Conservation (phyloP, 768 basidiomycete genomes). For the Termitomyces sp. region DNA sequence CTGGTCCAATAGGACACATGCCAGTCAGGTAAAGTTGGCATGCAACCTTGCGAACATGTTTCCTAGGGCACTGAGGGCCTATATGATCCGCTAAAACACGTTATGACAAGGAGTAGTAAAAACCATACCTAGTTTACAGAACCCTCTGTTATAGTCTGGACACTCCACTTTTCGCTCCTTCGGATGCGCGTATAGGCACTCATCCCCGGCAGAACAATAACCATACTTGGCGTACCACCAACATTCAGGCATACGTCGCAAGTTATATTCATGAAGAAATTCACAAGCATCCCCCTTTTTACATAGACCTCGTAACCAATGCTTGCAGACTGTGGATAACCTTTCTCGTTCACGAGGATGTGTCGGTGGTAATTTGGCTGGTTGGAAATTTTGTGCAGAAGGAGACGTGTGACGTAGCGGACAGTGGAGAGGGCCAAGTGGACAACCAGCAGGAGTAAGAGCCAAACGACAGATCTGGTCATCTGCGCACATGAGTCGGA, state of each 20-base stretch:
- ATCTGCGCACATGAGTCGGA: conserved; percentile 42
- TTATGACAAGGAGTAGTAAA: neutral
- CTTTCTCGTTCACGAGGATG: conserved; percentile 83
- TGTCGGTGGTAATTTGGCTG: conserved; percentile 73
- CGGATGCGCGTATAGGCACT: conserved; percentile 95
- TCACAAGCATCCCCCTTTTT: conserved; percentile 98
- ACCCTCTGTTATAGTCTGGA: conserved; percentile 93
- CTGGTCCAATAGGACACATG: conserved; percentile 86
- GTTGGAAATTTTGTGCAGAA: conserved; percentile 85
- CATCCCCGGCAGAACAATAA: conserved; percentile 94
- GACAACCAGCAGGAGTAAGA: conserved; percentile 79
- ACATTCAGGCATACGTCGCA: conserved; percentile 97
- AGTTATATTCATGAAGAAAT: conserved; percentile 98
- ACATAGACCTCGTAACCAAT: conserved; percentile 96
- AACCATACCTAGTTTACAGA: conserved; percentile 87
- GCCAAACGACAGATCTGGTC: conserved; percentile 90
- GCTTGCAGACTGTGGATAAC: conserved; percentile 93
- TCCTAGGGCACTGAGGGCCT: conserved; percentile 88
- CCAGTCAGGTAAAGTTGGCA: conserved; percentile 91
- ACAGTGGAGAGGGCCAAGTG: conserved; percentile 87
- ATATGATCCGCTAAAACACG: conserved; percentile 5
- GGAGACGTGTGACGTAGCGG: conserved; percentile 90
- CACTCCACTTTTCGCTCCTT: conserved; percentile 90
- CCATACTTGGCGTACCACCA: conserved; percentile 99
- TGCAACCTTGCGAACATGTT: conserved; percentile 87